A percentile compares a stretch with the other conserved stretches of the same genome.
Evolutionary conservation across 345 rosid genomes (phyloP).

Genomic region (Aquilaria yunnanensis): DNA sequence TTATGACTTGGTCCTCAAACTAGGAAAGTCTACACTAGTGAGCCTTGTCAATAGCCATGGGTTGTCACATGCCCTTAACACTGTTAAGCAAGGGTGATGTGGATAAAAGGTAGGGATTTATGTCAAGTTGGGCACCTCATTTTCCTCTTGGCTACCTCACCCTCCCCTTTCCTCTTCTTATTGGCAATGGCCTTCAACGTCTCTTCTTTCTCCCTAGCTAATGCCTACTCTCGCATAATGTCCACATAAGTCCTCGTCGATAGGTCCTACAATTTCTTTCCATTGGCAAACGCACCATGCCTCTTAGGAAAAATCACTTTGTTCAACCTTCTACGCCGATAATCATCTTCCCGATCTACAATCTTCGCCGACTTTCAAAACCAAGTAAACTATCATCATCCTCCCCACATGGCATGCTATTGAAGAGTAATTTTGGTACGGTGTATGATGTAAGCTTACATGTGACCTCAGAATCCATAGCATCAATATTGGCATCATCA

Average conservation of each 20-base stretch:
- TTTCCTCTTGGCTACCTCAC: conserved; percentile 52
- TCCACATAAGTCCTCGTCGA: conserved; percentile 71
- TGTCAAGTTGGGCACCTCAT: conserved; percentile 13
- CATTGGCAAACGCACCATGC: conserved; percentile 81
- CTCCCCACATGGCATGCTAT: conserved; percentile 68
- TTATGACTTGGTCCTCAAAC: too few relatives aligned
- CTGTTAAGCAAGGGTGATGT: too few relatives aligned
- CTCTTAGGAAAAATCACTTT: conserved; percentile 82
- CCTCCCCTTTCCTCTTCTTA: conserved; percentile 67
- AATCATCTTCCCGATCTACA: conserved; percentile 90
- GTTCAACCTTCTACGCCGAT: conserved; percentile 75
- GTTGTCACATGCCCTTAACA: too few relatives aligned
- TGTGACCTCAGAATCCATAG: conserved; percentile 59
- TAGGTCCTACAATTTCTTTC: conserved; percentile 89
- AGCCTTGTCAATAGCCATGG: too few relatives aligned
- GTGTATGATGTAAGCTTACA: conserved; percentile 78
- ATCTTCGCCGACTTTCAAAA: conserved; percentile 60
- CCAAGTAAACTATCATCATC: conserved; percentile 39
- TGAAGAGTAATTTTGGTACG: conserved; percentile 74
- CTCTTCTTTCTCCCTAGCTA: conserved; percentile 55
- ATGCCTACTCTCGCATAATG: conserved; percentile 77
- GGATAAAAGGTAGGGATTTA: too few relatives aligned
- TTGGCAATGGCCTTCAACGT: conserved; percentile 46
- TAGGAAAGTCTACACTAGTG: too few relatives aligned
- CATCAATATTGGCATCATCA: conserved; percentile 55